Conservation (phyloP, 106 monocot genomes). For the Narthecium ossifragum region DNA sequence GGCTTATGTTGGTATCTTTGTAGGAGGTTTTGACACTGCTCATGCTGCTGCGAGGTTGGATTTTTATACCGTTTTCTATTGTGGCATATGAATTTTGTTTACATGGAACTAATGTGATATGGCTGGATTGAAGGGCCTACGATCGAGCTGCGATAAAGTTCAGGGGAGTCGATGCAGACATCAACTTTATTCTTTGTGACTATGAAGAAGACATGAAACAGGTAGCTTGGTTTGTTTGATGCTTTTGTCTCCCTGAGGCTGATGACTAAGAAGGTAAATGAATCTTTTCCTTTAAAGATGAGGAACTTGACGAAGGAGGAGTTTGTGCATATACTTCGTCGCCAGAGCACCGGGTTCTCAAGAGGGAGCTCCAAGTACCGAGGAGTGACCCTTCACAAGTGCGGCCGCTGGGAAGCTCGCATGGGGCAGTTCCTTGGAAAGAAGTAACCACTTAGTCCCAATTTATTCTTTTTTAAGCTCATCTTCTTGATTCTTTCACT, state of each 20-base stretch:
- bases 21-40: slow-evolving; percentile 47
- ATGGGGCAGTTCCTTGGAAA: slow-evolving; percentile 58
- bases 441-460: slow-evolving; percentile 43
- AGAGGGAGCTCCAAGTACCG: slow-evolving; percentile 49
- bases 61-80: not conserved
- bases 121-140: slow-evolving; percentile 22
- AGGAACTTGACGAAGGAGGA: slow-evolving; percentile 39
- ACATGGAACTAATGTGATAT: not conserved
- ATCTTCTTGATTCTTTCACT: not conserved
- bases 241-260: too few species aligned
- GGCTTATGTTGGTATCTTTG: too few species aligned
- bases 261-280: too few species aligned
- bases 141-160: slow-evolving; percentile 43
- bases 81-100: not conserved
- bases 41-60: slow-evolving; percentile 38
- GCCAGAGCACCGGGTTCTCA: slow-evolving; percentile 50
- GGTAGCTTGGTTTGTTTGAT: slow-evolving; percentile 1
- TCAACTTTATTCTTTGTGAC: slow-evolving; percentile 34
- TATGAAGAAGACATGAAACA: slow-evolving; percentile 42
- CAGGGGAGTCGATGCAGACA: slow-evolving; percentile 33
- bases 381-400: slow-evolving; percentile 53
- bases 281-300: too few species aligned
- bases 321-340: slow-evolving; percentile 43
- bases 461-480: not conserved
- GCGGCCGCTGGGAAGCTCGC: slow-evolving; percentile 51